phyloP scores from a whole-genome alignment of 2,329 filamentous ascomycete genomes.

The Epichloe sp. region DNA sequence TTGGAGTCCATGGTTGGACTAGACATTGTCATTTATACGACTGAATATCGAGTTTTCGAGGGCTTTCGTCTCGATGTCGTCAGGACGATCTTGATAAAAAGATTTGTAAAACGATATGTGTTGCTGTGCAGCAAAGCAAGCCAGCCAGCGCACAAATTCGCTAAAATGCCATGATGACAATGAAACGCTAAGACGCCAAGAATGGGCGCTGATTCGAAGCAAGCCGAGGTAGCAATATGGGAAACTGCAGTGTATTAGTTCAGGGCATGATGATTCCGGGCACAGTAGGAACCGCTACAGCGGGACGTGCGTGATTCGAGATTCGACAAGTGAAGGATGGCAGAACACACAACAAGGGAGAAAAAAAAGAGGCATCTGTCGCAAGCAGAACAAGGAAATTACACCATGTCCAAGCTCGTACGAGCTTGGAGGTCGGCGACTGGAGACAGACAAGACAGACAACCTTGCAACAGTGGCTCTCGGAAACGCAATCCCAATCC shows the following conservation, averaged over 20 bases:
- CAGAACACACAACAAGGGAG: background rate
- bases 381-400: no score
- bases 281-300: background rate
- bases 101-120: background rate
- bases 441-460: background rate
- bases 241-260: background rate
- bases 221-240: background rate
- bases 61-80: background rate
- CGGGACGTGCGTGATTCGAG: background rate
- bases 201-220: background rate
- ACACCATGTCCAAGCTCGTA: no score
- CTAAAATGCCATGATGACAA: no score
- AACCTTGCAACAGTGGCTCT: background rate
- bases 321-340: background rate
- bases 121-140: background rate
- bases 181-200: background rate
- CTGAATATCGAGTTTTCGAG: background rate
- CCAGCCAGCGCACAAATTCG: no score
- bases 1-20: slow-evolving; percentile 7
- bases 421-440: no score
- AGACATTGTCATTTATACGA: background rate
- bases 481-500: background rate
- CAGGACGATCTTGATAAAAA: background rate
- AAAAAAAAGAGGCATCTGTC: no score
- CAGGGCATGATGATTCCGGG: background rate